Conservation (phyloP, 306 rosid genomes). For the Cucumis cinereus region DNA sequence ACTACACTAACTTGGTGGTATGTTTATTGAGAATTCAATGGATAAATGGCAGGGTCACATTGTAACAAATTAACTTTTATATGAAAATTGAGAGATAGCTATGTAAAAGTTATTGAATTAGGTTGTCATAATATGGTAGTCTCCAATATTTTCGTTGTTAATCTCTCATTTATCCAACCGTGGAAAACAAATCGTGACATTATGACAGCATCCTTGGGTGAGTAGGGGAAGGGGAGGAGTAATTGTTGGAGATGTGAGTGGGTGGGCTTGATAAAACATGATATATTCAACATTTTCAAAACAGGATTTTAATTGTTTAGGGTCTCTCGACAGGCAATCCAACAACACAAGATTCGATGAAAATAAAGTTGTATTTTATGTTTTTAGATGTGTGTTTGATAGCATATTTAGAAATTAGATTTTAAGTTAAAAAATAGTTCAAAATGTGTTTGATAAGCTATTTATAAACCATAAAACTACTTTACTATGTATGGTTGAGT, state of each 20-base stretch:
- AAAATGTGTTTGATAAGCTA: too few species aligned
- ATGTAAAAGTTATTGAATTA: background rate
- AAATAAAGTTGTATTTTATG: too few species aligned
- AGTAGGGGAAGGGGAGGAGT: background rate
- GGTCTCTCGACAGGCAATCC: too few species aligned
- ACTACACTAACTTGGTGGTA: background rate
- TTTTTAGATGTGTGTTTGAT: too few species aligned
- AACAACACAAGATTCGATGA: too few species aligned
- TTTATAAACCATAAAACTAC: too few species aligned
- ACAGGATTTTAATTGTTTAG: too few species aligned
- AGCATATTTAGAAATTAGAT: too few species aligned
- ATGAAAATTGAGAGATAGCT: background rate
- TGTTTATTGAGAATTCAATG: background rate
- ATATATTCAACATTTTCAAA: background rate
- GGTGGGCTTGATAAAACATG: background rate
- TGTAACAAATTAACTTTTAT: background rate
- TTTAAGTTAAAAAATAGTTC: too few species aligned
- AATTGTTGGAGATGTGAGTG: background rate
- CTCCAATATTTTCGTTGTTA: background rate
- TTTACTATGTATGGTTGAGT: too few species aligned
- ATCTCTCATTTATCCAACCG: background rate
- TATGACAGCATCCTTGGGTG: background rate
- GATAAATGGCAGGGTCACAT: background rate
- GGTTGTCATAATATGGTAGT: background rate
- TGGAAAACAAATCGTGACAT: background rate